Conservation (phyloP, 2,329 filamentous ascomycete species). For the Akanthomyces lecanii region DNA sequence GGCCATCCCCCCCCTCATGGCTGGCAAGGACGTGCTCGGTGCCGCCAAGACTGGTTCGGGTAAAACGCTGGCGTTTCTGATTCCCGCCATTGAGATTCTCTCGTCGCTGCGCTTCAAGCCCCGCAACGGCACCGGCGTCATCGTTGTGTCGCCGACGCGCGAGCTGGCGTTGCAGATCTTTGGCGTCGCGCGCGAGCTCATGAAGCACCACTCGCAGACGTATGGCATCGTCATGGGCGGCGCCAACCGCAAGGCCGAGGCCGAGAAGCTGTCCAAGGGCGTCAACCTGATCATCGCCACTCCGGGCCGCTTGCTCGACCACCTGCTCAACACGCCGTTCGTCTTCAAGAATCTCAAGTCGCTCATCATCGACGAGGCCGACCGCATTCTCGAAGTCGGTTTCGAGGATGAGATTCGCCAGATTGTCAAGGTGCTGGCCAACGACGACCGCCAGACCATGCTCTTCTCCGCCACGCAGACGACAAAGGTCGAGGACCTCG, state of each 20-base stretch:
- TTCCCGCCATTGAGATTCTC: slow-evolving; percentile 92
- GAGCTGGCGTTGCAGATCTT: slow-evolving; percentile 96
- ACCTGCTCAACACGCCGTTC: slow-evolving; percentile 90
- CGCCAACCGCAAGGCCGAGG: slow-evolving; percentile 84
- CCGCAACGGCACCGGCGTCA: slow-evolving; percentile 85
- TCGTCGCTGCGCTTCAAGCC: slow-evolving; percentile 89
- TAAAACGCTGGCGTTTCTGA: slow-evolving; percentile 92
- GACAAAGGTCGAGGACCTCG: slow-evolving; percentile 93
- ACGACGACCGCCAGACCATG: slow-evolving; percentile 86
- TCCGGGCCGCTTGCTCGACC: slow-evolving; percentile 86
- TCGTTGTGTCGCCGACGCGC: slow-evolving; percentile 88
- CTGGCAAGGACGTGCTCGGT: slow-evolving; percentile 87
- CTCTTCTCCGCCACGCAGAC: slow-evolving; percentile 99
- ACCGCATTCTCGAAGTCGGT: slow-evolving; percentile 92
- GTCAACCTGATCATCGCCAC: slow-evolving; percentile 94
- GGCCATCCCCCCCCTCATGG: slow-evolving; percentile 81
- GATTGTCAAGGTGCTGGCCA: slow-evolving; percentile 90
- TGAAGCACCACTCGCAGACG: slow-evolving; percentile 89
- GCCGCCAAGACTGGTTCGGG: slow-evolving; percentile 95
- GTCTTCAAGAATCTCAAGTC: slow-evolving; percentile 89
- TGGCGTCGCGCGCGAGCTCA: slow-evolving; percentile 86
- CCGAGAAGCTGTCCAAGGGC: slow-evolving; percentile 89
- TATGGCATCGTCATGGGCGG: slow-evolving; percentile 96
- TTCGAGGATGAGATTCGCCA: slow-evolving; percentile 98
- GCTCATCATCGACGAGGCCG: slow-evolving; percentile 92